Evolutionary conservation across 176 grass and related monocot species (phyloP), one percentile per base, ranked within the genome.

Genomic region (Musa troglodytarum): DNA sequence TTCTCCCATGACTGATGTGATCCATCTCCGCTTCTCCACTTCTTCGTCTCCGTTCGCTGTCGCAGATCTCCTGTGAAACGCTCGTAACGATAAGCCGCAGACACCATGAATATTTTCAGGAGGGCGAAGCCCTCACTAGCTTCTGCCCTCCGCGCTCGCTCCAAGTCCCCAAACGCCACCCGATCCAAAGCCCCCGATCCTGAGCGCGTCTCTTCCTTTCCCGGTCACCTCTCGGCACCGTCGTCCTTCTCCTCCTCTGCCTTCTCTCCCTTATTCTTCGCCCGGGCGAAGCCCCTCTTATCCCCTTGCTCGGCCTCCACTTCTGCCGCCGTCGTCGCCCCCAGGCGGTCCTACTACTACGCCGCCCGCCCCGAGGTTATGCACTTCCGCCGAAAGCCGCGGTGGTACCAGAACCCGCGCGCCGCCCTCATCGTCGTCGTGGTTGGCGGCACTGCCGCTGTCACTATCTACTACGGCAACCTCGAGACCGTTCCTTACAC

Each of bases 401-500:
- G 73, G 69, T 97, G 94, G 94, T 93, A 87, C 83, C 90, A 90
- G 66, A 88, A 97, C 83, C 82, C 65, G n/a, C 88, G 88, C 52
- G 85, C 87, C 74, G 68, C 90, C 68, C 28, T 65, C 55, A 68
- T 87, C 2, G 88, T 54, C 50, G 72, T 86, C 10, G 1, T 90
- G 55, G 0, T 89, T 68, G 15, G 83, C 19, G 86, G 90, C 24
- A 82, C 81, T 68, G 76, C 28, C 16, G 69, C 66, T 5, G 23
- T 61, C 19, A 71, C 54, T 25, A 22, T 97, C 74, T 97, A 97
- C 84, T 89, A 90, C 75, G 88, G 94, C 51, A 88, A 97, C 77
- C 82, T 97, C 54, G 94, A 97, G 88, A 75, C 72, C 2, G 87
- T 97, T 59, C 94, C 94, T 72, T 97, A 97, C 81, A 93, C 88